These are phyloP conservation scores for Ogataea pilisensis DNA, from an alignment of 805 yeast genomes.

Conservation along the genomic window DNA sequence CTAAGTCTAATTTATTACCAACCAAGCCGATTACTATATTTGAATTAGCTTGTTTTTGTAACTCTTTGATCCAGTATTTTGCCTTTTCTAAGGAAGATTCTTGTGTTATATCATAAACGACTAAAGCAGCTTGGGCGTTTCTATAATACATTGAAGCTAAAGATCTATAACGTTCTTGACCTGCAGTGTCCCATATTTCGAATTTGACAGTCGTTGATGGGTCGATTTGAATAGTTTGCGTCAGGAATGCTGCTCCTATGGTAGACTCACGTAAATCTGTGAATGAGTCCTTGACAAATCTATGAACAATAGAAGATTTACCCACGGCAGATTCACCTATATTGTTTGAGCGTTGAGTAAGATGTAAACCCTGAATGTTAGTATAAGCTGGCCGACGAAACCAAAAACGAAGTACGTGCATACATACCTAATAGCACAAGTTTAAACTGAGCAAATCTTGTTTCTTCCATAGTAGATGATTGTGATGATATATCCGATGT, in stretches of 20 bases:
- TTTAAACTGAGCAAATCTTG: constrained; percentile 50
- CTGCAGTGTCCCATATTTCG: constrained; percentile 87
- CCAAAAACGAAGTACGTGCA: no score
- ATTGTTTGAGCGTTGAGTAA: no score
- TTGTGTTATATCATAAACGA: constrained; percentile 73
- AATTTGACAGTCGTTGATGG: constrained; percentile 55
- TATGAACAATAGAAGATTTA: constrained; percentile 59
- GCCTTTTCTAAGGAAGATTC: constrained; percentile 66
- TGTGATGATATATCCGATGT: constrained; percentile 9
- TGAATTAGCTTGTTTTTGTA: constrained; percentile 74
- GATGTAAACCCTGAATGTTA: no score
- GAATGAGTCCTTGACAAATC: constrained; percentile 71
- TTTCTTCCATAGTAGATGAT: constrained; percentile 13
- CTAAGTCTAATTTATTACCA: constrained; percentile 74
- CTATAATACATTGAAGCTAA: constrained; percentile 82
- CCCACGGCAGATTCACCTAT: constrained; percentile 68
- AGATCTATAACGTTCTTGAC: constrained; percentile 75
- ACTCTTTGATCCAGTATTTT: constrained; percentile 72
- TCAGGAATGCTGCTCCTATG: constrained; percentile 79
- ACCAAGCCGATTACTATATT: constrained; percentile 75
- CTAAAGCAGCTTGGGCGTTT: constrained; percentile 74
- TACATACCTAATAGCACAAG: constrained; percentile 46
- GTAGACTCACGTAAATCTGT: constrained; percentile 74
- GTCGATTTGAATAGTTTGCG: constrained; percentile 60
- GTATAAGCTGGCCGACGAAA: no score